Evolutionary conservation across 2,329 filamentous ascomycete genomes (phyloP).

Genomic region (Xylaria sp.): DNA sequence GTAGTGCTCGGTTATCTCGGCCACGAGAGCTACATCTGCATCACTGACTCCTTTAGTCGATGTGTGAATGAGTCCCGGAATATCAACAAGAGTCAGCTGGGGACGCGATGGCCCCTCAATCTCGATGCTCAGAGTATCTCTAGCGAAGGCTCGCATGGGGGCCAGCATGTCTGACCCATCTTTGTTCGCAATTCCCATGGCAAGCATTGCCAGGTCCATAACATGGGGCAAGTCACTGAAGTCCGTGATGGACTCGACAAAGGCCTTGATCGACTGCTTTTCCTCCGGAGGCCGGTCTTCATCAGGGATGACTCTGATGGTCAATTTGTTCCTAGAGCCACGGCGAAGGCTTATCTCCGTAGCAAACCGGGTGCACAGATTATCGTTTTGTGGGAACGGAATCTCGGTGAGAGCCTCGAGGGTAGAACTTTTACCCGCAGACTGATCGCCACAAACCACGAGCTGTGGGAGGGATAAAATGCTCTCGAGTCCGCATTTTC

Average conservation of each 20-base stretch:
- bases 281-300: background rate
- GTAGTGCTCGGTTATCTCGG: slow-evolving; percentile 44
- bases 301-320: slow-evolving; percentile 17
- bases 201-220: slow-evolving; percentile 5
- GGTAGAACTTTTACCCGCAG: slow-evolving; percentile 62
- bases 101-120: slow-evolving; percentile 17
- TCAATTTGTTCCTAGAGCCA: slow-evolving; percentile 26
- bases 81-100: slow-evolving; percentile 38
- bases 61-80: slow-evolving; percentile 42
- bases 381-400: slow-evolving; percentile 58
- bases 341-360: slow-evolving; percentile 58
- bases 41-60: slow-evolving; percentile 33
- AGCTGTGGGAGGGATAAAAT: slow-evolving; percentile 47
- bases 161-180: background rate
- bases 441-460: too few relatives aligned
- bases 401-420: slow-evolving; percentile 62
- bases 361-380: slow-evolving; percentile 60
- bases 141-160: slow-evolving; percentile 1
- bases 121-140: slow-evolving; percentile 23
- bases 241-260: slow-evolving; percentile 7
- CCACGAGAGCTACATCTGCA: slow-evolving; percentile 34
- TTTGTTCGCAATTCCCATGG: background rate
- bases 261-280: slow-evolving; percentile 4
- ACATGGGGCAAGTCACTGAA: slow-evolving; percentile 13
- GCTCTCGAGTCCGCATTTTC: slow-evolving; percentile 11